Percentiles rank a stretch among this genome's conserved stretches.
Evolutionary conservation across 306 rosid genomes (phyloP).

Genomic region (Prunus mongolica): DNA sequence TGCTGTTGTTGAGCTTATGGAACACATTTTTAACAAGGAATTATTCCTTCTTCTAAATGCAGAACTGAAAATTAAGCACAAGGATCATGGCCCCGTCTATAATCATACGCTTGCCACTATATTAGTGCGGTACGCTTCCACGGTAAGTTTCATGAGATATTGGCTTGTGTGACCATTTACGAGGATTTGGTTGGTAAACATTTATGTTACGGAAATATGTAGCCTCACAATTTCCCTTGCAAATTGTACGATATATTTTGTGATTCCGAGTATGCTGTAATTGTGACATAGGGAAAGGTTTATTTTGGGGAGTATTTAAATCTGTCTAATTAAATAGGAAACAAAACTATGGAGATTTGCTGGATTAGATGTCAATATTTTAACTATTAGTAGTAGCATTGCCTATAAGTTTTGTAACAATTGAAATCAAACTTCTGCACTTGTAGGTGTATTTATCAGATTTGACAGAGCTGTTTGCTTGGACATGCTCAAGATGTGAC

Average conservation of each 20-base stretch:
- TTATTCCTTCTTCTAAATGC: slow-evolving; percentile 23
- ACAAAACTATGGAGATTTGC: not conserved
- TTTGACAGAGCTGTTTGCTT: slow-evolving; percentile 77
- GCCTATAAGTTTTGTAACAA: not conserved
- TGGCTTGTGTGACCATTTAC: not conserved
- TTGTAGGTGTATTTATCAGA: slow-evolving; percentile 90
- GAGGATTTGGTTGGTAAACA: not conserved
- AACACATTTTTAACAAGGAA: not conserved
- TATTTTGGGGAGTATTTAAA: slow-evolving; percentile 13
- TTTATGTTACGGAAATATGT: not conserved
- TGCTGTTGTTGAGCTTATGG: not conserved
- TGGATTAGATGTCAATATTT: not conserved
- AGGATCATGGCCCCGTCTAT: slow-evolving; percentile 23
- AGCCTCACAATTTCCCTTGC: not conserved
- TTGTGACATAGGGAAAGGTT: slow-evolving; percentile 10
- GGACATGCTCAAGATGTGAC: slow-evolving; percentile 82
- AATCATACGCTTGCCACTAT: slow-evolving; percentile 77
- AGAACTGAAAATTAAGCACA: slow-evolving; percentile 43
- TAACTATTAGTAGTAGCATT: not conserved
- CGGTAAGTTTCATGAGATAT: slow-evolving; percentile 42
- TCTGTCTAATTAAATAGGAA: not conserved
- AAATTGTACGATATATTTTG: not conserved
- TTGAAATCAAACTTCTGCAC: slow-evolving; percentile 26
- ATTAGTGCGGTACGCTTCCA: slow-evolving; percentile 82
- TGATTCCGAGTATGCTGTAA: slow-evolving; percentile 4